These are phyloP conservation scores for Aureobasidium sp. DNA, from an alignment of 2,329 filamentous ascomycete genomes.

Conservation along the genomic window DNA sequence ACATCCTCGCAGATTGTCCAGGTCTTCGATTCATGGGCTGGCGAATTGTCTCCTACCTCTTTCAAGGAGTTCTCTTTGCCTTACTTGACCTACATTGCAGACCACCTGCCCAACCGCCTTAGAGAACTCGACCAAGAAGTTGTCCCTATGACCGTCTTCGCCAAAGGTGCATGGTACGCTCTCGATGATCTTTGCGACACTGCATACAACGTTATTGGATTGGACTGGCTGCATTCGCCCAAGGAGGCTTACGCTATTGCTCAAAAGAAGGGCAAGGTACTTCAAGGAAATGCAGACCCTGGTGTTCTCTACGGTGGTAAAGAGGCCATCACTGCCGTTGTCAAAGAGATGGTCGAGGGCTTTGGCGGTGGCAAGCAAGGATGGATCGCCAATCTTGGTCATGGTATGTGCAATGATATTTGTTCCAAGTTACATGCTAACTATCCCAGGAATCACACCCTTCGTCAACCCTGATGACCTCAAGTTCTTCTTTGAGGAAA, in stretches of 20 bases:
- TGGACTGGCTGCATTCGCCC: slow-evolving; percentile 93
- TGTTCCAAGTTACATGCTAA: slow-evolving; percentile 17
- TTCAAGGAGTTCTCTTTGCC: slow-evolving; percentile 84
- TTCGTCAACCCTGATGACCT: slow-evolving; percentile 90
- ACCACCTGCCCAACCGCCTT: slow-evolving; percentile 68
- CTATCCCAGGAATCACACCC: slow-evolving; percentile 71
- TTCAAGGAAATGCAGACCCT: slow-evolving; percentile 95
- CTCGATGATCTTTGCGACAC: slow-evolving; percentile 79
- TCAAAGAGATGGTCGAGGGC: slow-evolving; percentile 79
- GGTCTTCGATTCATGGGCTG: slow-evolving; percentile 98
- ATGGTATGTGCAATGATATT: slow-evolving; percentile 55
- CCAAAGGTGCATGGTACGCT: slow-evolving; percentile 95
- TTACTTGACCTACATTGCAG: slow-evolving; percentile 76
- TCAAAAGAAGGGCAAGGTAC: slow-evolving; percentile 60
- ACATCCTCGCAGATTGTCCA: slow-evolving; percentile 62
- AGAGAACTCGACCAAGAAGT: slow-evolving; percentile 65
- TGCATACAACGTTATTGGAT: slow-evolving; percentile 86
- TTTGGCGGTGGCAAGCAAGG: slow-evolving; percentile 79
- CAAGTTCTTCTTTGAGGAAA: slow-evolving; percentile 88
- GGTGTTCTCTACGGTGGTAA: slow-evolving; percentile 83
- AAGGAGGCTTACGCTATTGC: slow-evolving; percentile 75
- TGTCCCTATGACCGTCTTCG: slow-evolving; percentile 96
- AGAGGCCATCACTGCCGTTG: slow-evolving; percentile 71
- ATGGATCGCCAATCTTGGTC: slow-evolving; percentile 95
- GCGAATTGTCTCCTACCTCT: slow-evolving; percentile 75